Evolutionary conservation across 1,284 basidiomycete species (phyloP), one percentile per base, ranked within the genome.

Genomic region (Marasmius sp.): DNA sequence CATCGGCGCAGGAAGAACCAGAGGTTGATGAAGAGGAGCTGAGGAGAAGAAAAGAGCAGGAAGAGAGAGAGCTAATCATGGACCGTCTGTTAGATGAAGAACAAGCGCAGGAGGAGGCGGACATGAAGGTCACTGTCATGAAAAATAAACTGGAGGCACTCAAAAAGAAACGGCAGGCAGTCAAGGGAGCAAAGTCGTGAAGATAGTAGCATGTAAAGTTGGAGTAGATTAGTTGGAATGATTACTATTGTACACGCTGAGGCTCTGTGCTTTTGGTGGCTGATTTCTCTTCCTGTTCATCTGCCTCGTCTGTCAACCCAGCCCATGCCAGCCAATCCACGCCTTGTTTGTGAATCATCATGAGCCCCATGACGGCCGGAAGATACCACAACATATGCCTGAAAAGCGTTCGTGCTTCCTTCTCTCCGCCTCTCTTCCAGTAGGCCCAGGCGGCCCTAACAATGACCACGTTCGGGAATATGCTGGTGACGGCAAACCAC

Each of bases 301-400:
- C 45, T 27, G 5, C 66, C 14, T 73, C 71, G 16, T 67, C 59
- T 43, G 66, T 54, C 9, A 79, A 59, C 43, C 77, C 77, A 41
- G 83, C 59, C 85, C 85, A 89, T 47, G 81, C 76, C 16, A 78
- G 68, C 93, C 92, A 95, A 63, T 88, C 85, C 66, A 88, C 81
- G 1, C 91, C 89, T 69, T 90, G 88, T 78, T 97, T 97, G 75
- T 95, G 94, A 62, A 91, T 81, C 93, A 99, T 96, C 88, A 97
- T 96, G 63, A 99, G 79, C 0, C 90, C 93, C 66, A 99, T 81
- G 11, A 98, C 82, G 9, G 91, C 91, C 0, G 97, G 97, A 60
- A 99, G 74, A 76, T 97, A 97, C 87, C 95, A 95, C 65, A 99
- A 73, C 74, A 89, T 91, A 64, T 93, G 86, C 72, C 92, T 91